A percentile compares a stretch with the other conserved stretches of the same genome.
Evolutionary conservation across 495 filamentous ascomycete species (phyloP).

Genomic region (Jackrogersella minutella): DNA sequence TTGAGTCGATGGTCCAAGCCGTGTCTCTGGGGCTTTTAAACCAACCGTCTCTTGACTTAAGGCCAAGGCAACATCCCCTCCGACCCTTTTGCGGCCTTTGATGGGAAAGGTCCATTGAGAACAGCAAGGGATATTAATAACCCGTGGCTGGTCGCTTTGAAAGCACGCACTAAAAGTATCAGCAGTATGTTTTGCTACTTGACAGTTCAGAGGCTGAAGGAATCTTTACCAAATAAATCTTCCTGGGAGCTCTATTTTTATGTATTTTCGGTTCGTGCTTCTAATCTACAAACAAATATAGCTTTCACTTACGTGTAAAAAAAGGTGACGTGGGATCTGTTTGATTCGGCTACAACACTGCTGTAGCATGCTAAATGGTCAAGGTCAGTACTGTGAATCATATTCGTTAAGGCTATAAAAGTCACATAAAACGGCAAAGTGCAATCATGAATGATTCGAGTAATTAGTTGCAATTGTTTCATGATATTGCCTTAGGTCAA

Average conservation of each 20-base stretch:
- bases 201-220: neutral
- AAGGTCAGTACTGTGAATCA: neutral
- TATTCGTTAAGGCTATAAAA: neutral
- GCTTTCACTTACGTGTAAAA: neutral
- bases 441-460: too few species aligned
- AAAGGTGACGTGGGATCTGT: neutral
- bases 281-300: neutral
- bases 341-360: neutral
- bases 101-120: neutral
- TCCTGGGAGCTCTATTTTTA: neutral
- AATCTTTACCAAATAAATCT: neutral
- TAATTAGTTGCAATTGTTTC: too few species aligned
- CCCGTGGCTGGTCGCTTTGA: neutral
- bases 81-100: neutral
- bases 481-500: too few species aligned
- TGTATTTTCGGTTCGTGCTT: neutral
- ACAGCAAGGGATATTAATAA: neutral
- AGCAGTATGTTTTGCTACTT: neutral
- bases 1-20: constrained; percentile 32
- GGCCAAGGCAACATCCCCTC: neutral
- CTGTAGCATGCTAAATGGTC: neutral
- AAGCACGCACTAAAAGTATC: neutral
- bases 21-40: constrained; percentile 31
- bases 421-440: too few species aligned
- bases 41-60: constrained; percentile 13